Conservation (phyloP, 176 grass and related monocot species). For the Bromus sterilis region DNA sequence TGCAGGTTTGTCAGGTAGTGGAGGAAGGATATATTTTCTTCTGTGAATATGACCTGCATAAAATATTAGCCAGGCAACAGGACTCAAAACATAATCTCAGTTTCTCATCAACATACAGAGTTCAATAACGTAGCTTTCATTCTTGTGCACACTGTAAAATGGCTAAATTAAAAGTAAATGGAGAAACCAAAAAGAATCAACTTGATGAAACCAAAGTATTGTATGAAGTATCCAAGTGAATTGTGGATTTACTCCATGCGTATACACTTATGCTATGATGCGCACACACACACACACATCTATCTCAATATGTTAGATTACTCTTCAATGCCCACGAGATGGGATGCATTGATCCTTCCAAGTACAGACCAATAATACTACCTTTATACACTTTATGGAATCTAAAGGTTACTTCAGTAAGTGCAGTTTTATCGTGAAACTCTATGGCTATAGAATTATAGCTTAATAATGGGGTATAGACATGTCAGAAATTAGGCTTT, state of each 20-base stretch:
- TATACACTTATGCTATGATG: not conserved
- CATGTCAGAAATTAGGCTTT: too few species aligned
- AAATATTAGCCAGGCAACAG: not conserved
- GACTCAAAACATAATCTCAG: not conserved
- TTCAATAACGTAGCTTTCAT: slow-evolving; percentile 1
- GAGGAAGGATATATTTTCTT: slow-evolving; percentile 71
- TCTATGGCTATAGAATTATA: not conserved
- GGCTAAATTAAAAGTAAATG: not conserved
- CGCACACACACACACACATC: not conserved
- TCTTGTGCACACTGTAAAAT: not conserved
- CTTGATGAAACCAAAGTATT: not conserved
- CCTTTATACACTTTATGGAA: not conserved
- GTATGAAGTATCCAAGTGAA: not conserved
- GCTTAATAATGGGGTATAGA: not conserved
- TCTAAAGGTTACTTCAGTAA: not conserved
- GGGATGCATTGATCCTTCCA: not conserved
- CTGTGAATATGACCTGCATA: slow-evolving; percentile 86
- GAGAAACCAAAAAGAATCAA: not conserved
- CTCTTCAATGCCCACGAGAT: not conserved
- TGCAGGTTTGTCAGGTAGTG: slow-evolving; percentile 91
- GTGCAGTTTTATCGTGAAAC: not conserved
- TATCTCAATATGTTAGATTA: not conserved
- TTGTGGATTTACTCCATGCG: too few species aligned
- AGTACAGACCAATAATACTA: not conserved
- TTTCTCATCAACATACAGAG: not conserved